Base-by-base conservation (phyloP, 2,329 filamentous ascomycete species). In the Teratosphaeria epicoccoides region DNA sequence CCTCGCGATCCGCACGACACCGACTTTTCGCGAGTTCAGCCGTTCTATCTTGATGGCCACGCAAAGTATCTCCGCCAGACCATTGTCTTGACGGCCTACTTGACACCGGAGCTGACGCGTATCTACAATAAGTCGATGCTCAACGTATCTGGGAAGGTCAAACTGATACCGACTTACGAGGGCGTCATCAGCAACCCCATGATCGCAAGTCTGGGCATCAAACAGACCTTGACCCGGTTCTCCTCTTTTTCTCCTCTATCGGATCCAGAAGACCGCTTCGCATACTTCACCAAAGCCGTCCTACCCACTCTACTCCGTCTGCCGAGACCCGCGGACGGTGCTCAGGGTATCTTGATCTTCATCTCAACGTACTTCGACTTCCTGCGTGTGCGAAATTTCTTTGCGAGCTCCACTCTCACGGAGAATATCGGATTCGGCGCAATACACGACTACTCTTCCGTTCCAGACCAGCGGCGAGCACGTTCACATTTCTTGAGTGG, bases 341-440 rank as follows among this genome's bases (percentile, higher is more conserved):
- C 68, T 14, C 12, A 23, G 14, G 0, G 93, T 28, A 87, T 87
- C 0, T 74, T 98, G 14, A 76, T 98, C 63, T 96, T 95, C 71
- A 83, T 97, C 47, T 89, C 93, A 0, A 89, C 85, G 0, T 97
- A 96, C 70, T 83, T 96, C 54, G 93, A 98, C 72, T 97, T 97
- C 67, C 85, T 96, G 43, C 85, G 90, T 43, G 78, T 98, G 53
- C 83, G 93, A 50, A 98, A 97, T 72, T 87, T 90, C 71, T 90
- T 98, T 63, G 83, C 89, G 49, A 89, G 83, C 25, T 83, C 83
- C 0, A 63, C 73, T 1, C 70, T 74, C 46, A 78, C 77, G 3
- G 70, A 72, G 24, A 74, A 81, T 55, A 68, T 83, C 55, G 75
- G 84, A 0, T 94, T 96, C 66, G 90, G 88, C 49, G 81, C 83